Evolutionary conservation across 2,329 filamentous ascomycete genomes (phyloP).

Genomic region (Exophiala lecanii-corni): DNA sequence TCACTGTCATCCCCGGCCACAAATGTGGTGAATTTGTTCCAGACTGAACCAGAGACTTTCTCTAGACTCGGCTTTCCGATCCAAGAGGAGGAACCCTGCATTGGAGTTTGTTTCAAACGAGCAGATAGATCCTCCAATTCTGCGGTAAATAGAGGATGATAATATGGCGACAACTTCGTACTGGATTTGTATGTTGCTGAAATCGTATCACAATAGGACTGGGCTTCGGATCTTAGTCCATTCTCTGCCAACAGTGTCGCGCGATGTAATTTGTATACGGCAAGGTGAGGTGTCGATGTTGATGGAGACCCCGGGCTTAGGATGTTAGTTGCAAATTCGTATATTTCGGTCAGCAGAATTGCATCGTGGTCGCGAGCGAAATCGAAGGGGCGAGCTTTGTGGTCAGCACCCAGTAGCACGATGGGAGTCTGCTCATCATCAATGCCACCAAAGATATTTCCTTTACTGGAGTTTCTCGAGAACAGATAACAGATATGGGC

Average conservation of each 20-base stretch:
- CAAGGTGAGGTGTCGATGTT: slow-evolving; percentile 70
- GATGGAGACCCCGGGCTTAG: slow-evolving; percentile 48
- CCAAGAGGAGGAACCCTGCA: slow-evolving; percentile 77
- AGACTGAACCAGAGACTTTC: slow-evolving; percentile 85
- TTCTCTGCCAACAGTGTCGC: slow-evolving; percentile 78
- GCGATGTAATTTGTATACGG: slow-evolving; percentile 87
- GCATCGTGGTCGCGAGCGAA: slow-evolving; percentile 77
- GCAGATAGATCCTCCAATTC: slow-evolving; percentile 78
- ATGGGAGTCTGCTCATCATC: slow-evolving; percentile 77
- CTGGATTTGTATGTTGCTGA: slow-evolving; percentile 69
- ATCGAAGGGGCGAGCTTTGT: slow-evolving; percentile 64
- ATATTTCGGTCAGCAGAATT: slow-evolving; percentile 91
- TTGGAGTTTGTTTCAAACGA: slow-evolving; percentile 78
- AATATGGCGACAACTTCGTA: slow-evolving; percentile 80
- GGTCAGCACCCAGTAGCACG: slow-evolving; percentile 80
- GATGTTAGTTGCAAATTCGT: slow-evolving; percentile 82
- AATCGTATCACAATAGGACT: slow-evolving; percentile 88
- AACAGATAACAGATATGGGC: slow-evolving; percentile 94
- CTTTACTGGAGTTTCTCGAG: slow-evolving; percentile 51
- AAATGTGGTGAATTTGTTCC: slow-evolving; percentile 93
- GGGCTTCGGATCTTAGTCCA: slow-evolving; percentile 74
- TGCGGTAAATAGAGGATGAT: slow-evolving; percentile 68
- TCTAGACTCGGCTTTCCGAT: slow-evolving; percentile 94
- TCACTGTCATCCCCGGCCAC: slow-evolving; percentile 86
- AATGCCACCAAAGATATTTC: slow-evolving; percentile 70